Evolutionary conservation across 768 basidiomycete genomes (phyloP).

Genomic region (Trametes cingulata): DNA sequence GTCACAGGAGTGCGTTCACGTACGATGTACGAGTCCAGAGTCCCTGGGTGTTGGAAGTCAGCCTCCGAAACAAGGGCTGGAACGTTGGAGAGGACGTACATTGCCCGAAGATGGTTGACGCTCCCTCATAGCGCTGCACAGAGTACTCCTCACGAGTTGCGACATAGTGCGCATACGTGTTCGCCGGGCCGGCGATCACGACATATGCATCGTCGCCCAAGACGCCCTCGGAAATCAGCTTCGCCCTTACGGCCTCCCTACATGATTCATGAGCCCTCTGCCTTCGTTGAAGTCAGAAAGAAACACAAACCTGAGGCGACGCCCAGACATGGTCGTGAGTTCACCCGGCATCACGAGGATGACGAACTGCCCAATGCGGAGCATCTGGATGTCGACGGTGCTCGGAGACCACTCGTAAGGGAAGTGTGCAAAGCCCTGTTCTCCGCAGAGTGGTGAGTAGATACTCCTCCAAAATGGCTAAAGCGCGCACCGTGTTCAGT

Average conservation of each 20-base stretch:
- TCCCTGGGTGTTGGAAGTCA: conserved; percentile 43
- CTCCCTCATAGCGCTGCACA: conserved; percentile 79
- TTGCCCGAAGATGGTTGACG: conserved; percentile 75
- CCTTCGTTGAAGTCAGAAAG: not conserved
- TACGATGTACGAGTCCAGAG: conserved; percentile 74
- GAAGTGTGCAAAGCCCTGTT: conserved; percentile 60
- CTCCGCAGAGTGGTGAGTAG: too few species aligned
- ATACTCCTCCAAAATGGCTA: too few species aligned
- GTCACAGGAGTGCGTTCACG: not conserved
- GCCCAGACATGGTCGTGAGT: conserved; percentile 80
- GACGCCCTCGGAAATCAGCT: conserved; percentile 62
- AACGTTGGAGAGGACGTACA: conserved; percentile 45
- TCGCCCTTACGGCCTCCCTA: conserved; percentile 67
- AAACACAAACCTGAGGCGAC: conserved; percentile 59
- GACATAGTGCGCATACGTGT: conserved; percentile 76
- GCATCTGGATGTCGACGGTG: conserved; percentile 75
- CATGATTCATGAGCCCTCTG: not conserved
- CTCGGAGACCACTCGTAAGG: conserved; percentile 78
- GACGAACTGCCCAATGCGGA: conserved; percentile 75
- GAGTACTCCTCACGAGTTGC: conserved; percentile 73
- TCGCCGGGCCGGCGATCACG: conserved; percentile 80
- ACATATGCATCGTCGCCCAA: conserved; percentile 71
- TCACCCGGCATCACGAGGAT: conserved; percentile 78
- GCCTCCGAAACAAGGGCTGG: not conserved
- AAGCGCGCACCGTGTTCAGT: conserved; percentile 67